These are phyloP conservation scores for Pleurotus tuoliensis DNA, from an alignment of 768 basidiomycete genomes.

Conservation along the genomic window DNA sequence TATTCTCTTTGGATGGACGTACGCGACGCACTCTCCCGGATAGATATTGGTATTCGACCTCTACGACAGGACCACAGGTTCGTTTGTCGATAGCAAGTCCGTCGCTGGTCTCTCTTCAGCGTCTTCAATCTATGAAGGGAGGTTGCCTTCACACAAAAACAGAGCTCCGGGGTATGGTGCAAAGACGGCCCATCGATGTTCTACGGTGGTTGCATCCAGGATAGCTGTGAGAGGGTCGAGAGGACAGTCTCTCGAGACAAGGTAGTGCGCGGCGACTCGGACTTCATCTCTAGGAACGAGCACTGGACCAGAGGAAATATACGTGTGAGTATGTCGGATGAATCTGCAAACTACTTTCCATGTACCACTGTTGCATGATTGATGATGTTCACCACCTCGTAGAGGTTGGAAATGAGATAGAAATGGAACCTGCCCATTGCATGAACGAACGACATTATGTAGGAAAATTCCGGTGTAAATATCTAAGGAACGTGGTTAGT, in stretches of 20 bases:
- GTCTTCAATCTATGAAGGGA: constrained; percentile 40
- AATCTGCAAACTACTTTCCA: too few relatives aligned
- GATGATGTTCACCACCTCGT: too few relatives aligned
- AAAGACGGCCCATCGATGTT: constrained; percentile 32
- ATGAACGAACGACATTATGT: too few relatives aligned
- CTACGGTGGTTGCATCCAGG: constrained; percentile 49
- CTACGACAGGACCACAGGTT: constrained; percentile 45
- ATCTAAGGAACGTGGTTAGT: too few relatives aligned
- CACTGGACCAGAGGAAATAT: constrained; percentile 49
- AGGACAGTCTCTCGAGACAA: constrained; percentile 44
- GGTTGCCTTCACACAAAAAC: constrained; percentile 29
- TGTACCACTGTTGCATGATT: too few relatives aligned
- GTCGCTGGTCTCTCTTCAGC: constrained; percentile 32
- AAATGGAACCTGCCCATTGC: too few relatives aligned
- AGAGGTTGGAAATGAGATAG: too few relatives aligned
- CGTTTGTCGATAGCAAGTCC: constrained; percentile 34
- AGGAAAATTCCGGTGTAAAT: too few relatives aligned
- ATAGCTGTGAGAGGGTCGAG: constrained; percentile 45
- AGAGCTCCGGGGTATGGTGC: constrained; percentile 42
- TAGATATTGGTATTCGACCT: constrained; percentile 55
- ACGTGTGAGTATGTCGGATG: constrained; percentile 11
- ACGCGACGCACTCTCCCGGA: constrained; percentile 56
- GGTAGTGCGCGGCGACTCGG: constrained; percentile 46
- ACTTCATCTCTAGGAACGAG: constrained; percentile 59
- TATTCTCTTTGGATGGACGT: constrained; percentile 61